Base-by-base conservation (phyloP, 495 filamentous ascomycete genomes). In the Penicillium turbatum region DNA sequence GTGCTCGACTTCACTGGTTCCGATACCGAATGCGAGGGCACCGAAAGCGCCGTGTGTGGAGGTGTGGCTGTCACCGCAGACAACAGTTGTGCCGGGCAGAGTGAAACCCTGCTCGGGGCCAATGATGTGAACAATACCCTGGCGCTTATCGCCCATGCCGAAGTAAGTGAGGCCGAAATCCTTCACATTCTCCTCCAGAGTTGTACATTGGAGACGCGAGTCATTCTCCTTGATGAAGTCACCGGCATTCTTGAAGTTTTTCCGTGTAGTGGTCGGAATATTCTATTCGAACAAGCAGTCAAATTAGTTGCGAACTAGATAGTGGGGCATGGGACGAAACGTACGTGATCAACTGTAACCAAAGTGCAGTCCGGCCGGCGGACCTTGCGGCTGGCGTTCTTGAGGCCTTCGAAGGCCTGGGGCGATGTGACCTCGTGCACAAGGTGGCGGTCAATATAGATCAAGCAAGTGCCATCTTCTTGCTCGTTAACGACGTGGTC, bases 61-160 rank as follows among this genome's bases (percentile, higher is more conserved):
- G 10, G 93, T 98, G 72, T 98, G 93, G 55, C 87, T 92, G 79
- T 98, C 93, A 64, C 93, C 93, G 66, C 93, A 98, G 55, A 98
- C 93, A 26, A 98, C 88, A 15, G 93, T 98, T 32, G 93, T 97
- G 53, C 92, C 93, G 8, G 93, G 93, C 15, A 98, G 87, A 34
- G 93, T 98, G 79, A 98, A 98, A 55, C 93, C 93, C 71, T 98
- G 93, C 79, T 98, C 93, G 36, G 93, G 93, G n/a, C 93, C 93
- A 61, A 98, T 96, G 64, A 98, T 87, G 72, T 98, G 93, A 37
- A 98, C 93, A 66, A 98, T 98, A 59, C 93, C 93, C 76, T 98
- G 93, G 29, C 93, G 82, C 78, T 95, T 95, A 72, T 97, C 93
- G 36, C 85, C 90, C 54, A 98, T 84, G 46, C 93, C 93, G 62